Evolutionary conservation across 1,139 yeast species (phyloP).

Genomic region (Tardiomyces depauwii): DNA sequence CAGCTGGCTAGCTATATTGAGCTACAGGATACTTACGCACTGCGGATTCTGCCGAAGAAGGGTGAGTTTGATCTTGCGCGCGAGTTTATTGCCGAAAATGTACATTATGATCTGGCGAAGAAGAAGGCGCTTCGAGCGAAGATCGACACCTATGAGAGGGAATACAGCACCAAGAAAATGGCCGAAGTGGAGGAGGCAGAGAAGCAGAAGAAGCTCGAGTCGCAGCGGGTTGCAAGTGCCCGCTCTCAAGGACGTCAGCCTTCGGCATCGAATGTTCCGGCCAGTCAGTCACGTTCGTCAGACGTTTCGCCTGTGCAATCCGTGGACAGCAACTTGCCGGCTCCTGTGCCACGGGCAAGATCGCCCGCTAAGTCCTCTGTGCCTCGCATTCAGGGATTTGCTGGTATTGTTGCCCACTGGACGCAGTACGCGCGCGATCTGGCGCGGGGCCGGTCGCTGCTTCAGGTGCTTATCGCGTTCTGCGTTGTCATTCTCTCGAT

Average conservation of each 20-base stretch:
- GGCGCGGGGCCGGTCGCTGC: background rate
- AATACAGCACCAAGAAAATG: constrained; percentile 4
- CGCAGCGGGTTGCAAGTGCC: constrained; percentile 2
- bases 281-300: too few relatives aligned
- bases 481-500: constrained; percentile 2
- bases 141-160: constrained; percentile 5
- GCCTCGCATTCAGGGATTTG: constrained; percentile 3
- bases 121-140: constrained; percentile 6
- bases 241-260: background rate
- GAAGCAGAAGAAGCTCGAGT: constrained; percentile 4
- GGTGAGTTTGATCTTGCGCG: constrained; percentile 15
- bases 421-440: constrained; percentile 1
- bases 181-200: constrained; percentile 3
- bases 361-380: background rate
- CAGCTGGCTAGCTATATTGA: constrained; percentile 7
- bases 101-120: constrained; percentile 5
- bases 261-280: too few relatives aligned
- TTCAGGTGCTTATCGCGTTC: constrained; percentile 1
- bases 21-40: constrained; percentile 12
- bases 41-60: constrained; percentile 12
- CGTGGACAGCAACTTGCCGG: too few relatives aligned
- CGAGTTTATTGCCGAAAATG: constrained; percentile 10
- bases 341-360: background rate
- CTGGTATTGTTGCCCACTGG: constrained; percentile 1
- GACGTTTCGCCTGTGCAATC: too few relatives aligned